These are phyloP conservation scores for Pyrenochaeta sp. DNA, from an alignment of 2,329 filamentous ascomycete species.

Conservation along the genomic window DNA sequence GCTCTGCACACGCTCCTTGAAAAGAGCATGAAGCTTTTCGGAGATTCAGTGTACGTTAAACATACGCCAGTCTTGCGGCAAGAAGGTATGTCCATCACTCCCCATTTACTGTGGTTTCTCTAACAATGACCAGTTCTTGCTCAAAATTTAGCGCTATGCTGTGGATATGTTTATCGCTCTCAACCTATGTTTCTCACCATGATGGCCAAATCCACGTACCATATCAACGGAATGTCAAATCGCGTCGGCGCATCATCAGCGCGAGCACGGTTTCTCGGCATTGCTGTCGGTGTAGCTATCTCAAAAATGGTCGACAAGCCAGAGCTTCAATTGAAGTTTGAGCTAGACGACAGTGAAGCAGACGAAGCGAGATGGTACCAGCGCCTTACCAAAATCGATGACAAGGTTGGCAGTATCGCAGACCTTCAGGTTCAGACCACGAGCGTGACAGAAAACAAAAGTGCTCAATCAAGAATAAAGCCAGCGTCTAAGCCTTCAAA, in stretches of 20 bases:
- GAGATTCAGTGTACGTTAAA: slow-evolving; percentile 85
- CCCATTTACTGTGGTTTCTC: slow-evolving; percentile 18
- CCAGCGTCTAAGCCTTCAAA: slow-evolving; percentile 14
- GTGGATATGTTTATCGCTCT: slow-evolving; percentile 76
- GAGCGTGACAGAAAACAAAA: not conserved
- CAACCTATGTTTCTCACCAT: slow-evolving; percentile 72
- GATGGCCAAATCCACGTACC: slow-evolving; percentile 74
- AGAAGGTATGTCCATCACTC: slow-evolving; percentile 68
- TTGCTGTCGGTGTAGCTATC: slow-evolving; percentile 81
- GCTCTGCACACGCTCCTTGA: slow-evolving; percentile 69
- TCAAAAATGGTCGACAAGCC: slow-evolving; percentile 70
- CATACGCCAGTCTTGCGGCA: slow-evolving; percentile 87
- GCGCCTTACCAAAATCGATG: slow-evolving; percentile 67
- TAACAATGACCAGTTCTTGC: slow-evolving; percentile 69
- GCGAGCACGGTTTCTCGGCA: slow-evolving; percentile 82
- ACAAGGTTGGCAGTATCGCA: slow-evolving; percentile 63
- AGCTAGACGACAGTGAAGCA: slow-evolving; percentile 78
- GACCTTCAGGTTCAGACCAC: slow-evolving; percentile 19
- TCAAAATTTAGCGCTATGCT: slow-evolving; percentile 78
- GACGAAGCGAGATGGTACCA: slow-evolving; percentile 81
- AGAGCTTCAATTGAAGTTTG: slow-evolving; percentile 80
- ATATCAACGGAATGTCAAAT: slow-evolving; percentile 84
- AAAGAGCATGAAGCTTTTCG: slow-evolving; percentile 76
- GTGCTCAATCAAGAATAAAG: slow-evolving; percentile 13
- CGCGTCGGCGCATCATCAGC: slow-evolving; percentile 79